Evolutionary conservation across 192 early-diverging fungal species (phyloP).

Genomic region (Mortierella claussenii): DNA sequence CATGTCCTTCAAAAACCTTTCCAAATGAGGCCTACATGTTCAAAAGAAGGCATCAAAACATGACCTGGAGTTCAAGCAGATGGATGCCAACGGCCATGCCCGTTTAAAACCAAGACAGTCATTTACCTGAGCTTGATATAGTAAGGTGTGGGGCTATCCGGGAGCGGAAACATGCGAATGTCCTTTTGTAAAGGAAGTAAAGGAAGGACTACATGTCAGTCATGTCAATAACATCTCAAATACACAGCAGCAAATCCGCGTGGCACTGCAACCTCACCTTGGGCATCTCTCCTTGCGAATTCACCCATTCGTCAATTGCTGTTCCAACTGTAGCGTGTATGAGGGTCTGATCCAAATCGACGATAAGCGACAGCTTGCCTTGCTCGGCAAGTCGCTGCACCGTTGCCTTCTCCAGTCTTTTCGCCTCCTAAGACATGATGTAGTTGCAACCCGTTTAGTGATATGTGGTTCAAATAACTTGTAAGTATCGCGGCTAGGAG

Average conservation of each 20-base stretch:
- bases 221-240: no score
- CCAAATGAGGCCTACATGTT: constrained; percentile 75
- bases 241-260: no score
- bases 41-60: no score
- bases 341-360: constrained; percentile 98
- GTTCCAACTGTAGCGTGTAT: constrained; percentile 91
- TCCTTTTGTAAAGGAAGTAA: constrained; percentile 57
- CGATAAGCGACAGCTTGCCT: constrained; percentile 85
- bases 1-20: constrained; percentile 78
- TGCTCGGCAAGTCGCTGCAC: constrained; percentile 69
- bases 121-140: constrained; percentile 87
- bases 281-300: constrained; percentile 41
- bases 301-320: constrained; percentile 80
- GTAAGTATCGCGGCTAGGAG: not conserved
- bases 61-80: no score
- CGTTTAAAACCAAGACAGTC: no score
- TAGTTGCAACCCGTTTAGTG: no score
- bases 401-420: constrained; percentile 76
- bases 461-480: not conserved
- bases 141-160: constrained; percentile 72
- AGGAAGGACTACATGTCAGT: not conserved
- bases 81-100: no score
- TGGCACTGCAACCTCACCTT: constrained; percentile 18
- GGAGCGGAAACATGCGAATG: constrained; percentile 80
- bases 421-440: constrained; percentile 66